Evolutionary conservation across 1,284 basidiomycete species (phyloP), one percentile per base, ranked within the genome.

Genomic region (Austroboletus niveus): DNA sequence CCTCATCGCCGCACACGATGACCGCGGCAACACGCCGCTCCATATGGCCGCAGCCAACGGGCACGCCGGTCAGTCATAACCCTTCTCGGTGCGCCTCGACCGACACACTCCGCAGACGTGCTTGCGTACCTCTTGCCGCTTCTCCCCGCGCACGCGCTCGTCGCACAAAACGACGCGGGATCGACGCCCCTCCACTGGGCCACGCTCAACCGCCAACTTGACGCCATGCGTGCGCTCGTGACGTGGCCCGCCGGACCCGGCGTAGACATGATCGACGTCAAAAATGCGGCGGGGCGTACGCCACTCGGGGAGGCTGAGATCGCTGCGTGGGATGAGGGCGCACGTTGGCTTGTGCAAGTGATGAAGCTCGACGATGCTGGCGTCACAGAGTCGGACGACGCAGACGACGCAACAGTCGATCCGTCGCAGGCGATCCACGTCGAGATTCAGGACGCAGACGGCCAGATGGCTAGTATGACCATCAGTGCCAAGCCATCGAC

Each of bases 121-220:
- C 76, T 94, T 47, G 75, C 84, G 42, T 84, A 82, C 60, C 75
- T 94, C 15, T 75, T 94, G 5, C 78, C 87, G 1, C 66, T 82
- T 51, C 63, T 89, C 24, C 76, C 87, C 1, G 62, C 84, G 1
- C 69, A 78, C 2, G 68, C 90, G 3, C 65, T 92, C 30, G 70
- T 80, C 3, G 72, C 75, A 1, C 79, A 78, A 52, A 95, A 94
- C 64, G 69, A 70, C 41, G 78, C 88, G 2, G 78, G 82, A 52
- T 92, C 90, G 14, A 94, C 90, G 2, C 77, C 93, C 6, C 72
- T 95, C 10, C 93, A 95, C 66, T 95, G 92, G 92, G 92, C 93
- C 0, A 82, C 89, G 1, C 68, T 93, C 39, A 95, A 95, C 69
- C 76, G 80, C 14, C 92, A 94, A 58, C 77, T 94, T 7, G 62